Percentiles rank a stretch among this genome's conserved stretches.
Evolutionary conservation across 805 yeast species (phyloP).

Genomic region (Saturnispora silvae): DNA sequence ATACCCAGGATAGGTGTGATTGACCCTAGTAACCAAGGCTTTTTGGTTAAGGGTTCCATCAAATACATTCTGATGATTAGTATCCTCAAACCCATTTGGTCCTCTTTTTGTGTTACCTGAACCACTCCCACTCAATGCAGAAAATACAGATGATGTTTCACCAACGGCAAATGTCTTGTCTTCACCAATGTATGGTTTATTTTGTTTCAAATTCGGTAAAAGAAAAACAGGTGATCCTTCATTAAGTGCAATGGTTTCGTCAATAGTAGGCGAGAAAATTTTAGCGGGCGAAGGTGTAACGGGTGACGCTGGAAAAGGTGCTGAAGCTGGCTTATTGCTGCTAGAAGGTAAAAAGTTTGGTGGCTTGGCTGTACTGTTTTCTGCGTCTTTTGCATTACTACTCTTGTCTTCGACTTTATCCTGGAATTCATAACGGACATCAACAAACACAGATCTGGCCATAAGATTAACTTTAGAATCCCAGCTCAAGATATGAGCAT

Average conservation of each 20-base stretch:
- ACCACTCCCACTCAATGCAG: neutral
- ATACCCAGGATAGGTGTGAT: conserved; percentile 56
- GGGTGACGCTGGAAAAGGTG: neutral
- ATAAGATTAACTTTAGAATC: conserved; percentile 22
- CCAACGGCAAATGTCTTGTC: conserved; percentile 19
- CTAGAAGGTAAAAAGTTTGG: neutral
- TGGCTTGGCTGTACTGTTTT: too few relatives aligned
- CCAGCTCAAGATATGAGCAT: neutral
- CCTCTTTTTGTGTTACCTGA: too few relatives aligned
- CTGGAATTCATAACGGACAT: conserved; percentile 23
- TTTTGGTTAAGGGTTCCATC: conserved; percentile 21
- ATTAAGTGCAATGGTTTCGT: conserved; percentile 1
- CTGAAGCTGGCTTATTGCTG: neutral
- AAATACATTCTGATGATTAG: conserved; percentile 16
- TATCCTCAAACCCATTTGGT: conserved; percentile 13
- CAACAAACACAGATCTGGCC: conserved; percentile 45
- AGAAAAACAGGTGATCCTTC: neutral
- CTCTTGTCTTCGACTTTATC: neutral
- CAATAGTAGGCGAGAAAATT: neutral
- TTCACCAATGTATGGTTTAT: conserved; percentile 9
- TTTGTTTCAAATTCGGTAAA: conserved; percentile 4
- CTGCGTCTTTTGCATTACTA: neutral
- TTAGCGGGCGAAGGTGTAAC: neutral
- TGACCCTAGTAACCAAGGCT: conserved; percentile 19
- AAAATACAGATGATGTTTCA: conserved; percentile 11